These are phyloP conservation scores for Cafeteria roenbergensis DNA, from an alignment of 108 stramenopile species.

Conservation along the genomic window DNA sequence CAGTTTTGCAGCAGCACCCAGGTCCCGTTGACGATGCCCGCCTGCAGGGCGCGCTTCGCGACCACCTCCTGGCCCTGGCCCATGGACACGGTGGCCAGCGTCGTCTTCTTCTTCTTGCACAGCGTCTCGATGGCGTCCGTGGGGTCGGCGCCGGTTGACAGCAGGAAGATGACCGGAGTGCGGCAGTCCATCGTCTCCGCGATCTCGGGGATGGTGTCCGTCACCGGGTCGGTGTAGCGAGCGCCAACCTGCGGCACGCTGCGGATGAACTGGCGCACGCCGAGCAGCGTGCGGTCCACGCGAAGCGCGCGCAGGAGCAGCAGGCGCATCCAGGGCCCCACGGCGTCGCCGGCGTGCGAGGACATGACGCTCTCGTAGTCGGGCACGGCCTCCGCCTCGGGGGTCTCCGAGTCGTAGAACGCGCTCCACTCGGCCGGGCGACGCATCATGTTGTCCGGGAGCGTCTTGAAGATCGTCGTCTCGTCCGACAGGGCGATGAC, in stretches of 20 bases:
- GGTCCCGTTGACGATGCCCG: constrained; percentile 66
- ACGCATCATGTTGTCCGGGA: constrained; percentile 56
- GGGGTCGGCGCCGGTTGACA: constrained; percentile 71
- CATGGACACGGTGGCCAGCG: constrained; percentile 61
- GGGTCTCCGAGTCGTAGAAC: constrained; percentile 75
- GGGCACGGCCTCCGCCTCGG: constrained; percentile 61
- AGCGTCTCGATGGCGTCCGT: constrained; percentile 71
- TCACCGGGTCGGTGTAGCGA: constrained; percentile 68
- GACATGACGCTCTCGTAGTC: constrained; percentile 65
- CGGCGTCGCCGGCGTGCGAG: constrained; percentile 43
- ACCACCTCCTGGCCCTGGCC: constrained; percentile 84
- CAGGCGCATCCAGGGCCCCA: constrained; percentile 66
- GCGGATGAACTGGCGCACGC: constrained; percentile 65
- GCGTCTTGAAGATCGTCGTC: constrained; percentile 58
- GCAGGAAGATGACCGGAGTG: constrained; percentile 71
- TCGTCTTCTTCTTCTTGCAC: constrained; percentile 67
- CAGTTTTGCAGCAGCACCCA: constrained; percentile 84
- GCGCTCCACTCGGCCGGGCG: constrained; percentile 62
- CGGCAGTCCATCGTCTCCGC: constrained; percentile 59
- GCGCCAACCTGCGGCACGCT: constrained; percentile 64
- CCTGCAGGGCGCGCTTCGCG: constrained; percentile 67
- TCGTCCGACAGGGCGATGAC: constrained; percentile 55
- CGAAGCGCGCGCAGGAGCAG: constrained; percentile 65
- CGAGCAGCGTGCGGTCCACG: constrained; percentile 68
- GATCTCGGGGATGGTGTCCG: constrained; percentile 71